A percentile compares a stretch with the other conserved stretches of the same genome.
Evolutionary conservation across 2,329 filamentous ascomycete species (phyloP).

Genomic region (Hypoxylon sp.): DNA sequence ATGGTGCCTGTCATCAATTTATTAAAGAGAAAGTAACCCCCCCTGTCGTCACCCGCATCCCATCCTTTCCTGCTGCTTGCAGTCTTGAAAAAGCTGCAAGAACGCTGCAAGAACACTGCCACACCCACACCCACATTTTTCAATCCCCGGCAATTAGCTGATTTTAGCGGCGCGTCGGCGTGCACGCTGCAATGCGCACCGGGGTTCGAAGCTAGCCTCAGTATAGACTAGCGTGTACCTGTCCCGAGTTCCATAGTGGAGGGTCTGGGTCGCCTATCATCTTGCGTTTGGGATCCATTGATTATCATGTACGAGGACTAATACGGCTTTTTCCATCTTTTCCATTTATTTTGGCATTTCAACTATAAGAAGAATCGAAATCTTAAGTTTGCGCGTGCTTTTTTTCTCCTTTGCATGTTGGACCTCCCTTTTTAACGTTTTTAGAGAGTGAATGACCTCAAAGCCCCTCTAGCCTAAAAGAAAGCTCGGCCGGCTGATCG

Average conservation of each 20-base stretch:
- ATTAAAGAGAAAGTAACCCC: slow-evolving; percentile 31
- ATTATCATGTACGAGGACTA: slow-evolving; percentile 38
- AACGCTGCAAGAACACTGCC: slow-evolving; percentile 40
- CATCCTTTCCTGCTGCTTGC: slow-evolving; percentile 34
- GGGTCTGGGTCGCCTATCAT: slow-evolving; percentile 39
- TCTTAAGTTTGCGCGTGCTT: not conserved
- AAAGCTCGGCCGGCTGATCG: slow-evolving; percentile 28
- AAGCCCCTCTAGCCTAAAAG: slow-evolving; percentile 26
- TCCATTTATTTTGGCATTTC: slow-evolving; percentile 12
- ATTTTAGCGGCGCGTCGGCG: slow-evolving; percentile 40
- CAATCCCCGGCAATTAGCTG: slow-evolving; percentile 46
- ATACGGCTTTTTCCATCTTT: slow-evolving; percentile 21
- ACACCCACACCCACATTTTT: slow-evolving; percentile 38
- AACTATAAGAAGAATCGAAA: slow-evolving; percentile 5
- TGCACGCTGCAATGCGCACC: slow-evolving; percentile 38
- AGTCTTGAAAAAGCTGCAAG: slow-evolving; percentile 11
- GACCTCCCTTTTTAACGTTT: slow-evolving; percentile 20
- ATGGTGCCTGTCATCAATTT: slow-evolving; percentile 43
- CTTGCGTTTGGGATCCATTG: slow-evolving; percentile 36
- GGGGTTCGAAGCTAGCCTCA: slow-evolving; percentile 24
- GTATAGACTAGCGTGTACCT: slow-evolving; percentile 43
- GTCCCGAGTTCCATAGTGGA: slow-evolving; percentile 46
- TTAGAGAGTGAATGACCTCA: slow-evolving; percentile 17
- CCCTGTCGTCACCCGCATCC: slow-evolving; percentile 37
- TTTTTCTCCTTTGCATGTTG: not conserved